phyloP scores from a whole-genome alignment of 2,329 filamentous ascomycete species.

The Talaromyces islandicus region DNA sequence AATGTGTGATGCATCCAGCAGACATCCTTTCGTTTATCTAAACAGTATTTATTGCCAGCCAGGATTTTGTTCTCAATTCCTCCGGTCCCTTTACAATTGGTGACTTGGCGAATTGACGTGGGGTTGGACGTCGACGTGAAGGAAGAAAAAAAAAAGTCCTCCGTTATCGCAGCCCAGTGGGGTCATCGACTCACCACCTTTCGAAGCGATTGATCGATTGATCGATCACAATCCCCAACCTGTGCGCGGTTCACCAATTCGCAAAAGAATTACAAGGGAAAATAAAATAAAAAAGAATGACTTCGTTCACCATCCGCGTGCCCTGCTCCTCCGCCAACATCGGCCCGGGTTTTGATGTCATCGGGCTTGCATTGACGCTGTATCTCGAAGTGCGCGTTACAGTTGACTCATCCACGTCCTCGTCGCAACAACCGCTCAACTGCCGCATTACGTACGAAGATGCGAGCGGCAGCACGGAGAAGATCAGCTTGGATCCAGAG shows the following conservation, averaged over 20 bases:
- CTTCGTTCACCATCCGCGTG: constrained; percentile 62
- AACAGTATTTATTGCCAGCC: not conserved
- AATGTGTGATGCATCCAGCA: not conserved
- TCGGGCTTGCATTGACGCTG: constrained; percentile 84
- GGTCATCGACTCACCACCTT: too few species aligned
- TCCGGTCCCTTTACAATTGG: not conserved
- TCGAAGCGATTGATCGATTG: not conserved
- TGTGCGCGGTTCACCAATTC: not conserved
- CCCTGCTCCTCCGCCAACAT: constrained; percentile 98
- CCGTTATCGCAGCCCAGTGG: not conserved
- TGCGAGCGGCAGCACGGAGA: constrained; percentile 60
- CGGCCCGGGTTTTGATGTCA: constrained; percentile 95
- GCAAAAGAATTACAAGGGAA: not conserved
- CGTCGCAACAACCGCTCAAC: constrained; percentile 43
- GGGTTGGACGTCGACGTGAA: not conserved
- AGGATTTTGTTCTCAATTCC: not conserved
- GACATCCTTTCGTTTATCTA: not conserved
- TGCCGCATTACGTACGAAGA: constrained; percentile 90
- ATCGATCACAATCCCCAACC: not conserved
- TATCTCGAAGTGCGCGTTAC: constrained; percentile 86
- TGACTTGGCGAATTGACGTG: not conserved
- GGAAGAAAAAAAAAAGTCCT: constrained; percentile 2
- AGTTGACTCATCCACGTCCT: constrained; percentile 52
- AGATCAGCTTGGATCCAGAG: constrained; percentile 78
- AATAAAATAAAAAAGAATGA: constrained; percentile 13